Conservation (phyloP, 805 yeast genomes). For the Barnettozyma pratensis region DNA sequence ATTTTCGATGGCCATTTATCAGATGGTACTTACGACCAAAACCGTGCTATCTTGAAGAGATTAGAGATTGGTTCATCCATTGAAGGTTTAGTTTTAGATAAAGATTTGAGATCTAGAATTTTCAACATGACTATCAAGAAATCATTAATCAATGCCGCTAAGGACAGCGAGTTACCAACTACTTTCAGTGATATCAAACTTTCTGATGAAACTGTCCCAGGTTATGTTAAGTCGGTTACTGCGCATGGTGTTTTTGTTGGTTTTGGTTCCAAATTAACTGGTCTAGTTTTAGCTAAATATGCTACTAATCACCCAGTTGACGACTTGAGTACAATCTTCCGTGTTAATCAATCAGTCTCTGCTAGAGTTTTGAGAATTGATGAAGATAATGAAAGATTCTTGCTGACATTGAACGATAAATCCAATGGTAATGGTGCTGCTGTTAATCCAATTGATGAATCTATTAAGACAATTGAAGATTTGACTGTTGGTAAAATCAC, state of each 20-base stretch:
- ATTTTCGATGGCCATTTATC: conserved; percentile 69
- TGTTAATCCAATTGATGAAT: conserved; percentile 56
- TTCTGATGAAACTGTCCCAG: conserved; percentile 48
- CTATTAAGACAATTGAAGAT: conserved; percentile 45
- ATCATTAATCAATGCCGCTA: conserved; percentile 62
- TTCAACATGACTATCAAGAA: conserved; percentile 61
- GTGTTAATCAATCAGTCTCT: conserved; percentile 63
- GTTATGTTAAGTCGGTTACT: conserved; percentile 77
- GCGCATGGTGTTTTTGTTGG: conserved; percentile 76
- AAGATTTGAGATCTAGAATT: conserved; percentile 54
- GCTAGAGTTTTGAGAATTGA: conserved; percentile 66
- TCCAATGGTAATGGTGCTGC: conserved; percentile 24
- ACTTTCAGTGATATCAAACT: conserved; percentile 52
- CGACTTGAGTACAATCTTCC: conserved; percentile 50
- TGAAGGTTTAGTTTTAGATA: conserved; percentile 61
- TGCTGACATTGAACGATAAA: conserved; percentile 51
- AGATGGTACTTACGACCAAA: conserved; percentile 71
- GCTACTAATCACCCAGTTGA: conserved; percentile 50
- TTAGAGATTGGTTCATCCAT: conserved; percentile 55
- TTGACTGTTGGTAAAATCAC: conserved; percentile 56
- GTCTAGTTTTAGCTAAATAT: conserved; percentile 73
- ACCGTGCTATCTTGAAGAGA: conserved; percentile 59
- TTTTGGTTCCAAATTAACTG: conserved; percentile 76
- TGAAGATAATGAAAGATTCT: conserved; percentile 63
- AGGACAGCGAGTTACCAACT: conserved; percentile 47